Evolutionary conservation across 305 asterid genomes (phyloP), one percentile per base, ranked within the genome.

Genomic region (Lippia alba): DNA sequence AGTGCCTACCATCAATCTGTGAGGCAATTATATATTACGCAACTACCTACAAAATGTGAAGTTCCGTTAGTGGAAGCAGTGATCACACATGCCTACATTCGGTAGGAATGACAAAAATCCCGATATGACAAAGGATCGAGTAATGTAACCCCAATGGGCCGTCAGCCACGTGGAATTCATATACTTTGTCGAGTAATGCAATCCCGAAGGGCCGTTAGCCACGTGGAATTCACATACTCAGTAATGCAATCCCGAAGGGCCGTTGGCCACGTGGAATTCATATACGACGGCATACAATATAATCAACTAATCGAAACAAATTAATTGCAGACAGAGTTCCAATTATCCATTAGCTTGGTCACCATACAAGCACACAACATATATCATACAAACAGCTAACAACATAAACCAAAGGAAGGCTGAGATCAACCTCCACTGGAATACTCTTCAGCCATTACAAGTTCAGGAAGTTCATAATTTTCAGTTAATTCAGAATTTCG

Each of bases 391-490:
- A 62, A 46, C 67, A 63, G 11, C 60, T 40, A 64, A 16, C 24
- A 48, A 44, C 10, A 54, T 16, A 55, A 57, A 62, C 5, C 60
- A 66, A 50, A 51, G 66, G 36, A 45, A 57, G 9, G 66, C 3
- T 45, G 16, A 72, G 71, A 66, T 71, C 62, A 76, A 57, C 61
- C 49, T 9, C 8, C 50, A 36, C 41, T 56, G 6, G 57, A 58
- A 67, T 41, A 19, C 19, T 34, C 10, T 58, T 60, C 76, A 56
- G 20, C 10, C 55, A 33, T 72, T 60, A 53, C 34, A 44, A 65
- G 9, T 58, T 33, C 20, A 74, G 8, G 45, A 48, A 61, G 32
- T 20, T 11, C 56, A 54, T n/a, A 70, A 62, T 12, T 61, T 40
- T 57, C 41, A 75, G 15, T 64, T 16, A 39, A 49, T 57, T 70